Evolutionary conservation across 176 grass and related monocot genomes (phyloP), one percentile per base, ranked within the genome.

Genomic region (Avena eriantha): DNA sequence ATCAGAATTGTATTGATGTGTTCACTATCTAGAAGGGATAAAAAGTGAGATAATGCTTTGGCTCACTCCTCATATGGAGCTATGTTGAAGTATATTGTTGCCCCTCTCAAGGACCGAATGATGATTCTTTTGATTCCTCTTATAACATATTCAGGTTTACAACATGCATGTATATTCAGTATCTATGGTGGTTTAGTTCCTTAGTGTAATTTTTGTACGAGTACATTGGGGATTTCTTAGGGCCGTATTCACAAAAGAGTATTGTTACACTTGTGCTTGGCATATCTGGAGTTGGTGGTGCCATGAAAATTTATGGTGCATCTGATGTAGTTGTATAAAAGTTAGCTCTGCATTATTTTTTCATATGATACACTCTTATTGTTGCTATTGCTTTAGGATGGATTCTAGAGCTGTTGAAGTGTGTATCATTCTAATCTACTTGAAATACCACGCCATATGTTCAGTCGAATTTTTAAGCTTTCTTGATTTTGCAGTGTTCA

Each of bases 301-400:
- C 93, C 50, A 98, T 98, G 96, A 93, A 93, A 80, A 85, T 98
- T 84, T 98, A 96, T 80, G 96, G 96, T 29, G 92, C 92, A 79
- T 87, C 92, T 61, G 96, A 98, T 98, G 96, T 95, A 49, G 84
- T 91, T 78, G 92, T 98, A 91, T 35, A 35, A 35, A 35, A 80
- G 90, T 92, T 15, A 69, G 7, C 29, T 36, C 69, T 47, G 22
- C 10, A n/a, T n/a, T n/a, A n/a, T n/a, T n/a, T n/a, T n/a, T n/a
- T n/a, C n/a, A n/a, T n/a, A n/a, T n/a, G n/a, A n/a, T 50, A 43
- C 14, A 31, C n/a, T n/a, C 56, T 21, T 81, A 48, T 49, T 85
- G 66, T n/a, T n/a, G n/a, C 53, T 69, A 78, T 71, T 69, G 29
- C 54, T 73, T 64, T 72, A 53, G 34, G 34, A 2, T 35, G 4